These are phyloP conservation scores for Lumnitzera littorea DNA, from an alignment of 345 rosid genomes.

Conservation along the genomic window DNA sequence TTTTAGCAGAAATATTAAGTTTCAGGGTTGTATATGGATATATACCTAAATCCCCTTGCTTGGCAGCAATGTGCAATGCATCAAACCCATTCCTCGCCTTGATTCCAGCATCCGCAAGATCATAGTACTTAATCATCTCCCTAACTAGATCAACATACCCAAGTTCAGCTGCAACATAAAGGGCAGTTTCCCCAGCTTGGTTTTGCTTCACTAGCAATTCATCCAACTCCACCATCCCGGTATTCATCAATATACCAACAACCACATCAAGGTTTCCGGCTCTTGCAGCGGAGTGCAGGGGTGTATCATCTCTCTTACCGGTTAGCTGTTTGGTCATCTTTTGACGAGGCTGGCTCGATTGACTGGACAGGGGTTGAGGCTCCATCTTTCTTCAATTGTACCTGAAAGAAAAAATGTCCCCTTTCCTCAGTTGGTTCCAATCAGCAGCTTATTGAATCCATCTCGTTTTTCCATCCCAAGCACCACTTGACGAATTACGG, in stretches of 20 bases:
- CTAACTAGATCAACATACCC: constrained; percentile 67
- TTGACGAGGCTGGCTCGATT: constrained; percentile 27
- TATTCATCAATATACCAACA: constrained; percentile 36
- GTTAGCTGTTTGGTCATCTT: constrained; percentile 88
- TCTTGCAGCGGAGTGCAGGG: constrained; percentile 76
- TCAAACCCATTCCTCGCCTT: constrained; percentile 92
- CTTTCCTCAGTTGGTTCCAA: neutral
- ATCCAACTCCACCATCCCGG: constrained; percentile 37
- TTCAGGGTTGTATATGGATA: neutral
- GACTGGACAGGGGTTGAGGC: neutral
- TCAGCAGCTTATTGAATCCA: neutral
- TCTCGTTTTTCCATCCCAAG: neutral
- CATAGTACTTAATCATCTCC: constrained; percentile 72
- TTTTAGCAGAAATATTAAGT: no score
- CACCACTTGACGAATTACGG: no score
- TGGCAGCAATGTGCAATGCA: constrained; percentile 93
- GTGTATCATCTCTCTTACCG: constrained; percentile 73
- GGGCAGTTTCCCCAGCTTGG: constrained; percentile 85
- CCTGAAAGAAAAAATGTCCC: neutral
- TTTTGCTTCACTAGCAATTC: constrained; percentile 63
- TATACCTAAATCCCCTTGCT: constrained; percentile 90
- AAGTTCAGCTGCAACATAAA: constrained; percentile 86
- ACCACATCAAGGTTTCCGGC: constrained; percentile 45
- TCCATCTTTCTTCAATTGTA: constrained; percentile 4
- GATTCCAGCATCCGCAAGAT: constrained; percentile 68